phyloP scores from a whole-genome alignment of 495 filamentous ascomycete species.

The Hyaloscypha bicolor region DNA sequence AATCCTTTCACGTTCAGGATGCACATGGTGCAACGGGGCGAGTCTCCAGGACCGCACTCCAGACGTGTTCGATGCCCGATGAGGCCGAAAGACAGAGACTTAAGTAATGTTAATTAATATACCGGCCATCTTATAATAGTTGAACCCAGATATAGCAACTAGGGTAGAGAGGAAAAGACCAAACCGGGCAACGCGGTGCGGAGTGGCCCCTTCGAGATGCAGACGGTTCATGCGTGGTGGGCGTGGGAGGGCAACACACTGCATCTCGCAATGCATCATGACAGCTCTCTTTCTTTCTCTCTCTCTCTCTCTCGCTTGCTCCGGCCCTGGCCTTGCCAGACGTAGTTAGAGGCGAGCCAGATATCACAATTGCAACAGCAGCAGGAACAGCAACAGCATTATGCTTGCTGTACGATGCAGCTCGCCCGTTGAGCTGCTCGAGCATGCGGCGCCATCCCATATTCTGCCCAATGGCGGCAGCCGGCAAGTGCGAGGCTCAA shows the following conservation, averaged over 20 bases:
- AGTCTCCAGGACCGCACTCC: no score
- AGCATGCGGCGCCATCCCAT: neutral
- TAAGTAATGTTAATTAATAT: neutral
- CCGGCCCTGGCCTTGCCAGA: neutral
- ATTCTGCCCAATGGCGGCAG: neutral
- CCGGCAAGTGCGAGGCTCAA: neutral
- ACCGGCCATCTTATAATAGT: neutral
- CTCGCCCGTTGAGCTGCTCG: neutral
- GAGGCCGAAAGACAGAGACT: neutral
- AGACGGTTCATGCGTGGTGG: neutral
- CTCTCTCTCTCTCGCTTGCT: neutral
- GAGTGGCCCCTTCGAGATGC: neutral
- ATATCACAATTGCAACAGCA: no score
- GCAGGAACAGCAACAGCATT: neutral
- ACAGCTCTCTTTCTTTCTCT: neutral
- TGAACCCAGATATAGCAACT: neutral
- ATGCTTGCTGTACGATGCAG: neutral
- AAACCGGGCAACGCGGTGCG: neutral
- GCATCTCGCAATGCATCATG: conserved; percentile 5
- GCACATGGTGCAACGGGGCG: no score
- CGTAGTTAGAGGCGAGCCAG: no score
- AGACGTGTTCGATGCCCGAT: neutral
- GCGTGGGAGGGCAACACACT: neutral
- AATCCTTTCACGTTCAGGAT: no score
- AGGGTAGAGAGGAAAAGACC: neutral